These are phyloP conservation scores for Zygoascus flipseniorum DNA, from an alignment of 805 yeast species.

Conservation along the genomic window DNA sequence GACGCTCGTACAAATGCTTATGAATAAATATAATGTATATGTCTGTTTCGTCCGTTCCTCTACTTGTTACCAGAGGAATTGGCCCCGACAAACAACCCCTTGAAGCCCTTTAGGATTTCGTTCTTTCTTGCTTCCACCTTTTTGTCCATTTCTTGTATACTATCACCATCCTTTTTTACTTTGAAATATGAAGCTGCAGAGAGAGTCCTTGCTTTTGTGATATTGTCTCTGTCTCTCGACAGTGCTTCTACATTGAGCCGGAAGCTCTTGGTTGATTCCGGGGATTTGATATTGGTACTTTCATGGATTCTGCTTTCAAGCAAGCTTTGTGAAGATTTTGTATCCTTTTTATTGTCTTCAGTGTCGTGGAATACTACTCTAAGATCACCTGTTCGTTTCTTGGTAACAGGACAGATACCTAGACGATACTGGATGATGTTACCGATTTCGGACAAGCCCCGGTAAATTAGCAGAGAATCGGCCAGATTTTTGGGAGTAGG, in stretches of 20 bases:
- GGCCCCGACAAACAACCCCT: background rate
- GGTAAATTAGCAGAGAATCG: conserved; percentile 5
- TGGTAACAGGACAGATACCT: conserved; percentile 26
- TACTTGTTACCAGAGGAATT: too few relatives aligned
- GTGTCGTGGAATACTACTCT: conserved; percentile 23
- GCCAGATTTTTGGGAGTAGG: conserved; percentile 8
- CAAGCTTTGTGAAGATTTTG: background rate
- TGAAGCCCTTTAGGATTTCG: background rate
- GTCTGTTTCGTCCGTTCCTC: too few relatives aligned
- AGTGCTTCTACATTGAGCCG: background rate
- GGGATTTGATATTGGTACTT: background rate
- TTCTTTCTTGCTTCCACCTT: background rate
- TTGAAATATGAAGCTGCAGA: background rate
- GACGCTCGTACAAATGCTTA: too few relatives aligned
- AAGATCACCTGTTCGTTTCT: conserved; percentile 20
- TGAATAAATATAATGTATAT: too few relatives aligned
- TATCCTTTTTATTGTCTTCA: background rate
- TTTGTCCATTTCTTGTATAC: background rate
- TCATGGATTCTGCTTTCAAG: background rate
- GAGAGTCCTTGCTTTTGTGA: background rate
- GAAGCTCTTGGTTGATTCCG: background rate
- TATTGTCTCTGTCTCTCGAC: background rate
- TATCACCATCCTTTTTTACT: background rate
- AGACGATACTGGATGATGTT: conserved; percentile 23
- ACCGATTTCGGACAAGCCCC: conserved; percentile 14